Evolutionary conservation across 2,329 filamentous ascomycete species (phyloP).

Genomic region (Nigrograna mackinnonii): DNA sequence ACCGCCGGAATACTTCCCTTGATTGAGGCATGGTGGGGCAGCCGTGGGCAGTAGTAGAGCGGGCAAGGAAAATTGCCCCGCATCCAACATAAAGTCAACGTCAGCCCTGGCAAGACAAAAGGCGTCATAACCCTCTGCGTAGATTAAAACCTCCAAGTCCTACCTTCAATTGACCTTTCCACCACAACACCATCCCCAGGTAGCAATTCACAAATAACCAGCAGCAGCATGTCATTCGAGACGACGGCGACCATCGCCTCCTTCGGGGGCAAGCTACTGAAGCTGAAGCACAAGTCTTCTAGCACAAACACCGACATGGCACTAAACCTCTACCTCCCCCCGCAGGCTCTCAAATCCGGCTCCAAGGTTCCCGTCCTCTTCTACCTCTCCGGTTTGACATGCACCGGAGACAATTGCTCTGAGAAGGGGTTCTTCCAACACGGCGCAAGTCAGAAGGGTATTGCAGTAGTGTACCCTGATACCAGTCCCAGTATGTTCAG

Average conservation of each 20-base stretch:
- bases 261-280: conserved; percentile 93
- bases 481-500: conserved; percentile 76
- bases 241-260: conserved; percentile 87
- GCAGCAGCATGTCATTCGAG: conserved; percentile 68
- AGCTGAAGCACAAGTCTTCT: conserved; percentile 83
- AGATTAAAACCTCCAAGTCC: neutral
- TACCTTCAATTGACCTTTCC: neutral
- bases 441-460: conserved; percentile 74
- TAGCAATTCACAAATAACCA: conserved; percentile 3
- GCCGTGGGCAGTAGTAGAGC: conserved; percentile 32
- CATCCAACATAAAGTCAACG: conserved; percentile 30
- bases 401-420: conserved; percentile 80
- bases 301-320: conserved; percentile 86
- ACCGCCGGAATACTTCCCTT: conserved; percentile 25
- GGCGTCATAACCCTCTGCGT: conserved; percentile 8
- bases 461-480: conserved; percentile 94
- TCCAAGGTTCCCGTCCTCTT: conserved; percentile 81
- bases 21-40: conserved; percentile 24
- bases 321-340: conserved; percentile 89
- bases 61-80: conserved; percentile 29
- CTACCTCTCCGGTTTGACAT: conserved; percentile 93
- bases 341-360: conserved; percentile 60
- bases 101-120: conserved; percentile 21
- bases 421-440: conserved; percentile 90
- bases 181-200: conserved; percentile 11